These are phyloP conservation scores for Cornus suecica DNA, from an alignment of 148 eudicot species.

Conservation along the genomic window DNA sequence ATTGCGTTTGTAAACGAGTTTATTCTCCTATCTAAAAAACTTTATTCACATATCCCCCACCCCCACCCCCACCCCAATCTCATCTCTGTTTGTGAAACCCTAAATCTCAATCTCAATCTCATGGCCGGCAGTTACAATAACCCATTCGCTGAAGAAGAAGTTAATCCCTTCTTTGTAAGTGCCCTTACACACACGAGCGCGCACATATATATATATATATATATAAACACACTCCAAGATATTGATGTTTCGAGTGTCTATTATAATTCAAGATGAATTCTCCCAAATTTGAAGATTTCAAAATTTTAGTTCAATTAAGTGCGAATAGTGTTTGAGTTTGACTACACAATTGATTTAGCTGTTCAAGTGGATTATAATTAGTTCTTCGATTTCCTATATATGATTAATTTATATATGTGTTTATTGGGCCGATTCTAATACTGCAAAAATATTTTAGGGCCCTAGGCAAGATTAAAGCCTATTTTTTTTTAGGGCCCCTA, in stretches of 20 bases:
- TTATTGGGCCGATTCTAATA: too few species aligned
- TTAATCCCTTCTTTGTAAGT: slow-evolving; percentile 71
- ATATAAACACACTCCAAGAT: too few species aligned
- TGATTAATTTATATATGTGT: too few species aligned
- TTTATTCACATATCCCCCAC: too few species aligned
- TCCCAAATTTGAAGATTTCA: not conserved
- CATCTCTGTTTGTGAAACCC: not conserved
- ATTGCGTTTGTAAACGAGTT: too few species aligned
- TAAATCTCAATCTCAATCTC: not conserved
- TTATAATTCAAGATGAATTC: not conserved
- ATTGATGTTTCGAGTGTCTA: not conserved
- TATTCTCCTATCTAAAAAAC: too few species aligned
- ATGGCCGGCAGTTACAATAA: slow-evolving; percentile 83
- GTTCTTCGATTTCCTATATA: not conserved
- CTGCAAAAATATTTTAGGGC: too few species aligned
- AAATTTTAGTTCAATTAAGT: not conserved
- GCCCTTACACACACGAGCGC: too few species aligned
- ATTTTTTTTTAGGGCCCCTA: too few species aligned
- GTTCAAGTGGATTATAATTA: not conserved
- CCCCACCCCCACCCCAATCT: too few species aligned
- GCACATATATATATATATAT: not conserved
- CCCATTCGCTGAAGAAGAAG: slow-evolving; percentile 81
- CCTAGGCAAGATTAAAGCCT: too few species aligned
- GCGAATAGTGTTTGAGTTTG: not conserved
- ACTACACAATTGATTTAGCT: not conserved